Conservation (phyloP, 2,329 filamentous ascomycete genomes). For the Ophiostoma tasmaniense region DNA sequence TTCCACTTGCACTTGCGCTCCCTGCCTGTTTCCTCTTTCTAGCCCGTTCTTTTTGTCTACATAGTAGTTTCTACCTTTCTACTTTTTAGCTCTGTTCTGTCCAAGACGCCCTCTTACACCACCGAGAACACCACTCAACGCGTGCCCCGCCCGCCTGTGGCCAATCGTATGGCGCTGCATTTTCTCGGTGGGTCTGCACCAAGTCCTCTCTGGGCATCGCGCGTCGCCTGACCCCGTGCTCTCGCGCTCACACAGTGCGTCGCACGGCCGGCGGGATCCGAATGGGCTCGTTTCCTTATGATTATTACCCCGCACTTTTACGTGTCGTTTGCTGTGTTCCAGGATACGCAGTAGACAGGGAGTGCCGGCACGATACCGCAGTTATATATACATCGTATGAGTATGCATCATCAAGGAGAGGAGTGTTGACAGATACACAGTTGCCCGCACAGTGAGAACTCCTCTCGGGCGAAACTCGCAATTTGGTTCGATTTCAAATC, state of each 20-base stretch:
- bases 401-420: neutral
- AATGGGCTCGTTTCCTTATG: neutral
- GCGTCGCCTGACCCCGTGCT: slow-evolving; percentile 15
- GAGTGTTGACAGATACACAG: neutral
- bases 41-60: neutral
- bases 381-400: neutral
- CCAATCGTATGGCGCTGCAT: neutral
- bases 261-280: neutral
- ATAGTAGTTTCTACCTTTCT: neutral
- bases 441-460: slow-evolving; percentile 9
- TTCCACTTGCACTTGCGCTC: slow-evolving; percentile 3
- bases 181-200: neutral
- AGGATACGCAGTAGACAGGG: neutral
- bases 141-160: slow-evolving; percentile 4
- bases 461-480: slow-evolving; percentile 1
- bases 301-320: slow-evolving; percentile 2
- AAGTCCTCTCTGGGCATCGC: slow-evolving; percentile 3
- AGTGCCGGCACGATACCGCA: neutral
- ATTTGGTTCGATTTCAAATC: neutral
- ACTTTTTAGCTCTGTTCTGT: neutral
- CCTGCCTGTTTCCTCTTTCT: neutral
- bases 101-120: slow-evolving; percentile 4
- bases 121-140: slow-evolving; percentile 1
- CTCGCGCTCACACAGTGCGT: slow-evolving; percentile 11
- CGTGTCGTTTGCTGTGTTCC: neutral